Evolutionary conservation across 2,329 filamentous ascomycete genomes (phyloP).

Genomic region (Aureobasidium sp.): DNA sequence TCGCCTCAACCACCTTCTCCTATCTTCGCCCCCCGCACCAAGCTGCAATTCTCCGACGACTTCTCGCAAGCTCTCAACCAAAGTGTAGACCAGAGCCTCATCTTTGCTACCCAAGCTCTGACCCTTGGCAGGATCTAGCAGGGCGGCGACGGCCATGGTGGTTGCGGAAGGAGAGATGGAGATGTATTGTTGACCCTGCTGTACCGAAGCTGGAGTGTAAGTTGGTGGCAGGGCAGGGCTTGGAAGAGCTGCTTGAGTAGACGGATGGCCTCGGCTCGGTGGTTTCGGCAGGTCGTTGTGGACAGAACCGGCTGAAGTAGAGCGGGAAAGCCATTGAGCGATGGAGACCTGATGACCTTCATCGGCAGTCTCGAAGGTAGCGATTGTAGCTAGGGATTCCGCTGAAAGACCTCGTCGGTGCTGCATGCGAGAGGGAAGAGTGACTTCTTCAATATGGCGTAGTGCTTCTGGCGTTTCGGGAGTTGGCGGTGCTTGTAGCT

Average conservation of each 20-base stretch:
- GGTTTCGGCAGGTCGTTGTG: neutral
- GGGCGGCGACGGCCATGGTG: conserved; percentile 32
- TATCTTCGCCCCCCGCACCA: conserved; percentile 42
- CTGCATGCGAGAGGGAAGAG: conserved; percentile 23
- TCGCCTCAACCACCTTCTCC: conserved; percentile 59
- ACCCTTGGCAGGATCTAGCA: conserved; percentile 30
- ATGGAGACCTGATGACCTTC: neutral
- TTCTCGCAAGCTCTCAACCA: conserved; percentile 48
- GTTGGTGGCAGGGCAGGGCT: neutral
- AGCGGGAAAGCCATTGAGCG: conserved; percentile 8
- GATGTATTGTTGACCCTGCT: conserved; percentile 19
- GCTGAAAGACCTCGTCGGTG: conserved; percentile 46
- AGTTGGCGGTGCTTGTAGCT: neutral
- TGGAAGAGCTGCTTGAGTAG: neutral
- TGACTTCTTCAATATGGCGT: conserved; percentile 23
- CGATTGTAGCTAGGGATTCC: conserved; percentile 55
- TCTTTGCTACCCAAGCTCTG: conserved; percentile 46
- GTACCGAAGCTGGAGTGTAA: conserved; percentile 5
- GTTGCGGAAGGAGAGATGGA: conserved; percentile 28
- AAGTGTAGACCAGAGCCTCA: conserved; percentile 44
- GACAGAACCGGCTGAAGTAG: neutral
- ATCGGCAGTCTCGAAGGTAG: conserved; percentile 55
- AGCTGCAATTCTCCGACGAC: conserved; percentile 47
- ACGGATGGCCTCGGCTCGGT: neutral
- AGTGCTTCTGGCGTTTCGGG: conserved; percentile 30